Conservation (phyloP, 176 grass and related monocot genomes). For the Oropetium thomaeum region DNA sequence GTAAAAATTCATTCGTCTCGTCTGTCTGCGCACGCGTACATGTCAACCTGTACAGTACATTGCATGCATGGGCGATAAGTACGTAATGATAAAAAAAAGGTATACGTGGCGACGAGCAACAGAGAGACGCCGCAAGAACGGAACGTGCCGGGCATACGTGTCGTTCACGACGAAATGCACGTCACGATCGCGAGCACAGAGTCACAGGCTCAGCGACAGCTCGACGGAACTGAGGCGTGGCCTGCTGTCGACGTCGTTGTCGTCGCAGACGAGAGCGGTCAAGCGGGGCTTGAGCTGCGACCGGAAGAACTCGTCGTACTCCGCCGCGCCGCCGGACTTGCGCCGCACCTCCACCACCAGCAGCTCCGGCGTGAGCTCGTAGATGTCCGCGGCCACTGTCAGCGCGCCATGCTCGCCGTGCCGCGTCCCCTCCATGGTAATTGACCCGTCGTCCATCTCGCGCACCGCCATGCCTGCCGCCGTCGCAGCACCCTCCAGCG, state of each 20-base stretch:
- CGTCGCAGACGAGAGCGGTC: conserved; percentile 41
- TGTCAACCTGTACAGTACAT: neutral
- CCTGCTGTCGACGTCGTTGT: neutral
- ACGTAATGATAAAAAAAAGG: neutral
- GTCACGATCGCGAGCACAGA: neutral
- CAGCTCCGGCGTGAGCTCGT: conserved; percentile 78
- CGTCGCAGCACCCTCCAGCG: conserved; percentile 56
- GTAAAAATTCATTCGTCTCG: neutral
- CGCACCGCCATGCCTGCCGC: conserved; percentile 51
- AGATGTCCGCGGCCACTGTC: conserved; percentile 75
- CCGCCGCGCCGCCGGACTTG: conserved; percentile 68
- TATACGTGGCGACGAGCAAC: neutral
- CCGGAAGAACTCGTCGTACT: conserved; percentile 87
- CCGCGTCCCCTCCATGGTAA: conserved; percentile 82
- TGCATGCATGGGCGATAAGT: too few relatives aligned
- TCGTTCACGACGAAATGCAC: neutral
- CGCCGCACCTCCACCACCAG: conserved; percentile 80
- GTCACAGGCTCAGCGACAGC: conserved; percentile 18
- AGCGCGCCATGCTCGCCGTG: conserved; percentile 86
- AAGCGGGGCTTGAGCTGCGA: conserved; percentile 59
- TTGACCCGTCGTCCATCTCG: conserved; percentile 50
- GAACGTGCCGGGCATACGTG: conserved; percentile 13
- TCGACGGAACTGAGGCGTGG: neutral
- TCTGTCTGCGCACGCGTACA: neutral
- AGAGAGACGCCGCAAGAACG: neutral